A percentile compares a stretch with the other conserved stretches of the same genome.
Evolutionary conservation across 1,139 yeast species (phyloP).

Genomic region (Candida tetrigidarum): DNA sequence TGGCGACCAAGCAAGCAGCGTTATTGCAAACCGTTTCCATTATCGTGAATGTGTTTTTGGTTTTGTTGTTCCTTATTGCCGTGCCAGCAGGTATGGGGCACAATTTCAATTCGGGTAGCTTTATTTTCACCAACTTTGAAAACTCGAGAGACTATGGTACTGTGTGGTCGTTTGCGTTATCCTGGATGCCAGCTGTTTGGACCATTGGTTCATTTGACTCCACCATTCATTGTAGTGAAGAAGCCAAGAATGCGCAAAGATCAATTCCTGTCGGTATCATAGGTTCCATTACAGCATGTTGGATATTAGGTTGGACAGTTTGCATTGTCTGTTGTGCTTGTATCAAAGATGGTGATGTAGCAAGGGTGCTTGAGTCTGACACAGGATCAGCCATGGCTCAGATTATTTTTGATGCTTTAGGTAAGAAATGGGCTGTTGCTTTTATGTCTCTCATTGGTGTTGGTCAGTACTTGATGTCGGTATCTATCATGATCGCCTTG

Average conservation of each 20-base stretch:
- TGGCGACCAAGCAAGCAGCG: slow-evolving; percentile 51
- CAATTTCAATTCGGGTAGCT: slow-evolving; percentile 34
- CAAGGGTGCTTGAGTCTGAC: slow-evolving; percentile 41
- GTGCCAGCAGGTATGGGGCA: slow-evolving; percentile 57
- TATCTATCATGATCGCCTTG: slow-evolving; percentile 37
- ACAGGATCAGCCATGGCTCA: slow-evolving; percentile 69
- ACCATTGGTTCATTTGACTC: slow-evolving; percentile 73
- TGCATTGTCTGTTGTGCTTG: slow-evolving; percentile 59
- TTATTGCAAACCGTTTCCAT: slow-evolving; percentile 64
- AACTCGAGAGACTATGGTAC: slow-evolving; percentile 61
- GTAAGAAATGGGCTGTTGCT: slow-evolving; percentile 71
- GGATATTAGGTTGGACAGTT: slow-evolving; percentile 63
- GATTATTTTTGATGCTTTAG: slow-evolving; percentile 64
- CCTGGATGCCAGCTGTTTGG: slow-evolving; percentile 72
- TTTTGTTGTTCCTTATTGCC: slow-evolving; percentile 66
- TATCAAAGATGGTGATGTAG: slow-evolving; percentile 53
- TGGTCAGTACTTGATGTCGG: slow-evolving; percentile 71
- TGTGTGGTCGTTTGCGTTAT: slow-evolving; percentile 68
- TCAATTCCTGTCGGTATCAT: slow-evolving; percentile 70
- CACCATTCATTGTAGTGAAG: slow-evolving; percentile 75
- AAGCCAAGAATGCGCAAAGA: slow-evolving; percentile 64
- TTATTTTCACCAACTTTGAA: slow-evolving; percentile 59
- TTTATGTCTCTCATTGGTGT: slow-evolving; percentile 62
- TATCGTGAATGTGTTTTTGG: slow-evolving; percentile 54
- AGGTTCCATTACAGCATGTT: slow-evolving; percentile 55